phyloP scores from a whole-genome alignment of 805 yeast species.

The Kluyveromyces starmeri region DNA sequence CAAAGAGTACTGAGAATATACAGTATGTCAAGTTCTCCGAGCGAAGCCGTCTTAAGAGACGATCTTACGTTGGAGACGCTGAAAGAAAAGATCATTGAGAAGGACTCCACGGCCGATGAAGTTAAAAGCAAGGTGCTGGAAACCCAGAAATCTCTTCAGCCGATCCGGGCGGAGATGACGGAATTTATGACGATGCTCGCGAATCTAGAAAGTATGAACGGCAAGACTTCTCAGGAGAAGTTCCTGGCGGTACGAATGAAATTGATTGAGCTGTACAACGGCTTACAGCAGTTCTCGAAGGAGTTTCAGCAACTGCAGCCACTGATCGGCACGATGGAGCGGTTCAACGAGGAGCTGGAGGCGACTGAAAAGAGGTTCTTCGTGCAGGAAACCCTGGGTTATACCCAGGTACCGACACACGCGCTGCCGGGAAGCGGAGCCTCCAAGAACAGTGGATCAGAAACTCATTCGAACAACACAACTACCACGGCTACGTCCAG shows the following conservation, averaged over 20 bases:
- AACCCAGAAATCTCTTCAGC: constrained; percentile 9
- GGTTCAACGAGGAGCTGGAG: constrained; percentile 8
- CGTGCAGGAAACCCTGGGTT: constrained; percentile 2
- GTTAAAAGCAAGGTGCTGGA: constrained; percentile 1
- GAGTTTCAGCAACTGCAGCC: constrained; percentile 18
- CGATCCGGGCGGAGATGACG: constrained; percentile 19
- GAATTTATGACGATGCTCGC: constrained; percentile 22
- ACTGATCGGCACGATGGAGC: constrained; percentile 19
- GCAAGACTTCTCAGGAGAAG: constrained; percentile 15
- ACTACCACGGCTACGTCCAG: too few species aligned
- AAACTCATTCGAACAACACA: too few species aligned
- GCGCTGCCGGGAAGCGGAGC: too few species aligned
- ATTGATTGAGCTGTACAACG: constrained; percentile 15
- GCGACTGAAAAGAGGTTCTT: constrained; percentile 1
- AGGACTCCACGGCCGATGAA: constrained; percentile 1
- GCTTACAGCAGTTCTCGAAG: constrained; percentile 19
- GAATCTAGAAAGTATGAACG: constrained; percentile 10
- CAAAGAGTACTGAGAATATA: too few species aligned
- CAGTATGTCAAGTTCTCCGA: background rate
- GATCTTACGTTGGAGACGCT: constrained; percentile 2
- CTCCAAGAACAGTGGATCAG: too few species aligned
- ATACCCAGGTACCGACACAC: too few species aligned
- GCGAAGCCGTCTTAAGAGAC: constrained; percentile 1
- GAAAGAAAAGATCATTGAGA: constrained; percentile 1
- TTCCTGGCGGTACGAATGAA: constrained; percentile 14